Percentiles rank a stretch among this genome's conserved stretches.
Conservation (phyloP, 306 rosid genomes). For the Sicyos baderoa region DNA sequence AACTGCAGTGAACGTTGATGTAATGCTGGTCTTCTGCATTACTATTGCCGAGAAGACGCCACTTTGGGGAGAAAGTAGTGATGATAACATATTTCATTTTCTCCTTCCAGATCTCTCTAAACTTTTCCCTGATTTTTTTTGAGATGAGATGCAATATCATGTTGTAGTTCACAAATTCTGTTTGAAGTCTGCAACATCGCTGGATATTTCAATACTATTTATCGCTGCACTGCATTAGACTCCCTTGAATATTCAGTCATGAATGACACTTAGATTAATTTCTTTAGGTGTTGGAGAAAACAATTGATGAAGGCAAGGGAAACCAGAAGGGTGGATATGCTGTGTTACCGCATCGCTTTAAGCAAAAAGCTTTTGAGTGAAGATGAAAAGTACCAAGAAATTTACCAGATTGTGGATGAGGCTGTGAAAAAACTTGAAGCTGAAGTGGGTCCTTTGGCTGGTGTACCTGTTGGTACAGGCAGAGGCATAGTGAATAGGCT, state of each 20-base stretch:
- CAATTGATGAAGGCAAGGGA: constrained; percentile 69
- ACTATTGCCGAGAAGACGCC: not conserved
- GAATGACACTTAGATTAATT: constrained; percentile 1
- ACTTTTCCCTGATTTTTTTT: not conserved
- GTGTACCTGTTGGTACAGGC: constrained; percentile 73
- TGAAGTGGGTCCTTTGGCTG: constrained; percentile 79
- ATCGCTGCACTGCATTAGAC: not conserved
- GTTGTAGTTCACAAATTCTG: constrained; percentile 5
- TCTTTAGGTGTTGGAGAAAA: constrained; percentile 70
- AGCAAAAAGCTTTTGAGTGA: constrained; percentile 72
- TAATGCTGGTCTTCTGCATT: not conserved
- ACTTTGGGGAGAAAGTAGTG: too few species aligned
- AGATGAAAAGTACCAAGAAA: constrained; percentile 43
- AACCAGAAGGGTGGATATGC: constrained; percentile 82
- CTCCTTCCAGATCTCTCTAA: not conserved
- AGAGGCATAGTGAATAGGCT: constrained; percentile 97
- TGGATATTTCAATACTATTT: not conserved
- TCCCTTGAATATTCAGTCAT: not conserved
- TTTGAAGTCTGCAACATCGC: not conserved
- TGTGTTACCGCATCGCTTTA: constrained; percentile 80
- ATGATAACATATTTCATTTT: not conserved
- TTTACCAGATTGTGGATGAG: constrained; percentile 55
- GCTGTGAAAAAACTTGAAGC: constrained; percentile 78
- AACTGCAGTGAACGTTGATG: not conserved
- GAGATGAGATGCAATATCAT: not conserved